Conservation (phyloP, 305 asterid species). For the Fraxinus nigra region DNA sequence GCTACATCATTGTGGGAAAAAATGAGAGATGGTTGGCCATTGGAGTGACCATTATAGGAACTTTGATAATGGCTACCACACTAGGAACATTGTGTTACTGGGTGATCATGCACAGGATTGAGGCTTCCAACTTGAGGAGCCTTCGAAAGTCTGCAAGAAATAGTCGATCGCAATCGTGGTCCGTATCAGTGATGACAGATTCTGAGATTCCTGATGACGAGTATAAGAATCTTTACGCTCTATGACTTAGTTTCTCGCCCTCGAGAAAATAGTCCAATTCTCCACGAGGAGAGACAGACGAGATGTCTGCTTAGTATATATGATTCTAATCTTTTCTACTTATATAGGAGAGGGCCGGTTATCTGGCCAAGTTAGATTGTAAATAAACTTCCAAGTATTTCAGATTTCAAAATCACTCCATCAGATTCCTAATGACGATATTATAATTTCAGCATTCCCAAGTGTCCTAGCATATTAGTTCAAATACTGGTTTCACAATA, state of each 20-base stretch:
- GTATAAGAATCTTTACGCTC: constrained; percentile 62
- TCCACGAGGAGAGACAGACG: neutral
- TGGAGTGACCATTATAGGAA: constrained; percentile 57
- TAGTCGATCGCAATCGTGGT: constrained; percentile 51
- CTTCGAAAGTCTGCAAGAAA: constrained; percentile 41
- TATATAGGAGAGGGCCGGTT: constrained; percentile 14
- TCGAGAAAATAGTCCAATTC: neutral
- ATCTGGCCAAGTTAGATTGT: constrained; percentile 14
- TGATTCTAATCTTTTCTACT: constrained; percentile 7
- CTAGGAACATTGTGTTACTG: constrained; percentile 69
- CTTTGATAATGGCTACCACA: constrained; percentile 59
- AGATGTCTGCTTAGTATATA: neutral
- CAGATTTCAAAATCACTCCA: constrained; percentile 8
- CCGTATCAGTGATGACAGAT: constrained; percentile 47
- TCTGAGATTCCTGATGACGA: constrained; percentile 50
- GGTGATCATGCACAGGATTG: constrained; percentile 64
- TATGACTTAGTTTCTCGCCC: constrained; percentile 24
- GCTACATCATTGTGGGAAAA: constrained; percentile 57
- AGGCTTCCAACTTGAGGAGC: constrained; percentile 63
- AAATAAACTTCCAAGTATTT: constrained; percentile 12
- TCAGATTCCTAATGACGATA: neutral
- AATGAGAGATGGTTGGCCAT: constrained; percentile 56
- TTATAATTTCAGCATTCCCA: neutral
- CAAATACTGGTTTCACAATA: neutral
- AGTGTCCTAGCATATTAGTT: neutral